Conservation (phyloP, 1,284 basidiomycete species). For the Stygiomarasmius scandens region DNA sequence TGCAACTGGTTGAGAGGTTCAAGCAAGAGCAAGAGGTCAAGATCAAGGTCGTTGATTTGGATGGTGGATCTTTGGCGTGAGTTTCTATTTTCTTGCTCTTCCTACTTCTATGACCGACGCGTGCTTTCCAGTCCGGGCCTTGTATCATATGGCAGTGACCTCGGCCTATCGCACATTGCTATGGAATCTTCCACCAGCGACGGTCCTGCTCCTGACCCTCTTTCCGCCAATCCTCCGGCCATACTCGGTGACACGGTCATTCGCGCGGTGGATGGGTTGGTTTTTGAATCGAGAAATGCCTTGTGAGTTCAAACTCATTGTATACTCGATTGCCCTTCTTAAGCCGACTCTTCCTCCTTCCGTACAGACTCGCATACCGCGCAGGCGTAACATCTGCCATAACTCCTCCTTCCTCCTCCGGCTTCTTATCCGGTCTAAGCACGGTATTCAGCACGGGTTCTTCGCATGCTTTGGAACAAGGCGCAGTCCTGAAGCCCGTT, state of each 20-base stretch:
- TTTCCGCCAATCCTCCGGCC: slow-evolving; percentile 42
- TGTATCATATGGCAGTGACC: slow-evolving; percentile 58
- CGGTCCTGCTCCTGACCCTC: slow-evolving; percentile 56
- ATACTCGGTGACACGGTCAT: slow-evolving; percentile 55
- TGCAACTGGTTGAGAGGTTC: not conserved
- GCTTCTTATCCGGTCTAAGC: slow-evolving; percentile 70
- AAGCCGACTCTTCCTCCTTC: not conserved
- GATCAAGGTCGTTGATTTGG: slow-evolving; percentile 43
- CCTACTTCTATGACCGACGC: not conserved
- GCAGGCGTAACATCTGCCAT: slow-evolving; percentile 67
- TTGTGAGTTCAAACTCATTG: too few relatives aligned
- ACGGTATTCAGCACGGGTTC: slow-evolving; percentile 68
- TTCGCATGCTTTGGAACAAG: slow-evolving; percentile 59
- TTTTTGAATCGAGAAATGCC: slow-evolving; percentile 70
- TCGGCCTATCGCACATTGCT: slow-evolving; percentile 65
- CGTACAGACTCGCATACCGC: slow-evolving; percentile 60
- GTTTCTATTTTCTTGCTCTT: slow-evolving; percentile 13
- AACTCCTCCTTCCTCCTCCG: slow-evolving; percentile 58
- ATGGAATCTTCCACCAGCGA: slow-evolving; percentile 71
- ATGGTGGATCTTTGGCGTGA: slow-evolving; percentile 53
- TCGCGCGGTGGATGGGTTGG: slow-evolving; percentile 73
- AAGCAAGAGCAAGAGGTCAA: slow-evolving; percentile 13
- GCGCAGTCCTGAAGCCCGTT: slow-evolving; percentile 71
- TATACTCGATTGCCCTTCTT: too few relatives aligned
- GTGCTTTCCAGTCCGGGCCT: slow-evolving; percentile 50